Conservation (phyloP, 371 early-diverging fungal species). For the Actinomortierella ambigua region DNA sequence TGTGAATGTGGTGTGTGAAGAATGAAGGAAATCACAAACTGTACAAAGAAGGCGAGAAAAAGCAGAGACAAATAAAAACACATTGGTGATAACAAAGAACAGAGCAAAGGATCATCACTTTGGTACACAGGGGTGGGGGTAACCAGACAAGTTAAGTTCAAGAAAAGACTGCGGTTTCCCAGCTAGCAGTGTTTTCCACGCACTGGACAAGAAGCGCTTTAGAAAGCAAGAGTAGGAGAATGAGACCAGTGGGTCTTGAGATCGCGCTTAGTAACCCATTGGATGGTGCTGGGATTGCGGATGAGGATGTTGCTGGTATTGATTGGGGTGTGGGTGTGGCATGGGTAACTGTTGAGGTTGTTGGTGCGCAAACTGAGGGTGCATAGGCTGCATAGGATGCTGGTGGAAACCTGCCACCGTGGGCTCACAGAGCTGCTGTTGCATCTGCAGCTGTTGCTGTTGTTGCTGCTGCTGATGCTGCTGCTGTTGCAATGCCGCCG, state of each 20-base stretch:
- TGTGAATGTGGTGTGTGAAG: conserved; percentile 13
- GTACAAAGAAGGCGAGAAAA: conserved; percentile 2
- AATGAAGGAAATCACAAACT: neutral
- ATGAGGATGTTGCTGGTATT: conserved; percentile 12
- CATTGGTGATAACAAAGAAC: neutral
- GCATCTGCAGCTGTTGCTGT: conserved; percentile 18
- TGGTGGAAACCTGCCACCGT: conserved; percentile 25
- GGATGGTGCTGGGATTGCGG: conserved; percentile 18
- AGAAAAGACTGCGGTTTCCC: conserved; percentile 12
- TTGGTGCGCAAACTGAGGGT: conserved; percentile 28
- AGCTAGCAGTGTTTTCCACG: neutral
- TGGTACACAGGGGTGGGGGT: conserved; percentile 12
- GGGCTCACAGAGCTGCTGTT: conserved; percentile 34
- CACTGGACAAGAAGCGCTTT: neutral
- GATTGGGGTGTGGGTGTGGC: conserved; percentile 38
- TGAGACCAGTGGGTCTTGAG: neutral
- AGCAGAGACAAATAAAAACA: conserved; percentile 5
- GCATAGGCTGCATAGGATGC: conserved; percentile 12
- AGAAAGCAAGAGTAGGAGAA: neutral
- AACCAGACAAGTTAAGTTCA: conserved; percentile 6
- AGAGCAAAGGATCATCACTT: conserved; percentile 8
- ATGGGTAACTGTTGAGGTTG: conserved; percentile 34
- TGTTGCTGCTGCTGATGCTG: conserved; percentile 2
- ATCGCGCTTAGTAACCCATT: conserved; percentile 25
- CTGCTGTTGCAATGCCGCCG: conserved; percentile 19